A percentile compares a stretch with the other conserved stretches of the same genome.
These are phyloP conservation scores for Theobroma cacao DNA, from an alignment of 345 rosid genomes.

Conservation along the genomic window DNA sequence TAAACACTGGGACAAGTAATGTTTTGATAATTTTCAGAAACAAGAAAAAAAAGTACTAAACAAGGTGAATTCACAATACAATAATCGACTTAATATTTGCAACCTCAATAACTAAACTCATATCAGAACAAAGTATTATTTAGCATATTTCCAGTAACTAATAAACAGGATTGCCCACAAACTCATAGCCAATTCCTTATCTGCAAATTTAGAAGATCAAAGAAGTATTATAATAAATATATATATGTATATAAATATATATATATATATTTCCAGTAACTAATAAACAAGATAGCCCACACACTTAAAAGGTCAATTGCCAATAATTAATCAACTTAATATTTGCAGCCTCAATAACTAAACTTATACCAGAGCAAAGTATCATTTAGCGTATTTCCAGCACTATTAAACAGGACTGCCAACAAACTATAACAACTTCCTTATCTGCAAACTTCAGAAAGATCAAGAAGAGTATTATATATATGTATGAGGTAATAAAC, in stretches of 20 bases:
- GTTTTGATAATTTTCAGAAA: not conserved
- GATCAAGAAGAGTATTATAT: too few relatives aligned
- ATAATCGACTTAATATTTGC: not conserved
- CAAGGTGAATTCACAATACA: not conserved
- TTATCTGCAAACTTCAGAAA: not conserved
- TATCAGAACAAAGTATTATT: not conserved
- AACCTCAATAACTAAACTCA: not conserved
- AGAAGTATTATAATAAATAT: too few relatives aligned
- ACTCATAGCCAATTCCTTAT: not conserved
- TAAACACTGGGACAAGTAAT: not conserved
- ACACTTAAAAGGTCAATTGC: too few relatives aligned
- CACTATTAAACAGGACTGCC: too few relatives aligned
- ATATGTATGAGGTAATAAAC: too few relatives aligned
- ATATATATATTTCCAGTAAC: not conserved
- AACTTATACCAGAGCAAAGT: too few relatives aligned
- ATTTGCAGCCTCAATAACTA: too few relatives aligned
- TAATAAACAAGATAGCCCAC: not conserved
- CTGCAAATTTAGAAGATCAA: not conserved
- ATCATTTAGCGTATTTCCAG: too few relatives aligned
- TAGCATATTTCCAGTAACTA: not conserved
- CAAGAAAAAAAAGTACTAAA: not conserved
- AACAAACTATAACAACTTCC: not conserved
- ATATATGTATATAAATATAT: too few relatives aligned
- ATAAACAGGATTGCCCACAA: not conserved
- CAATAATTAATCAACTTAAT: too few relatives aligned